Evolutionary conservation across 495 filamentous ascomycete genomes (phyloP).

Genomic region (Penicillium samsonianum): DNA sequence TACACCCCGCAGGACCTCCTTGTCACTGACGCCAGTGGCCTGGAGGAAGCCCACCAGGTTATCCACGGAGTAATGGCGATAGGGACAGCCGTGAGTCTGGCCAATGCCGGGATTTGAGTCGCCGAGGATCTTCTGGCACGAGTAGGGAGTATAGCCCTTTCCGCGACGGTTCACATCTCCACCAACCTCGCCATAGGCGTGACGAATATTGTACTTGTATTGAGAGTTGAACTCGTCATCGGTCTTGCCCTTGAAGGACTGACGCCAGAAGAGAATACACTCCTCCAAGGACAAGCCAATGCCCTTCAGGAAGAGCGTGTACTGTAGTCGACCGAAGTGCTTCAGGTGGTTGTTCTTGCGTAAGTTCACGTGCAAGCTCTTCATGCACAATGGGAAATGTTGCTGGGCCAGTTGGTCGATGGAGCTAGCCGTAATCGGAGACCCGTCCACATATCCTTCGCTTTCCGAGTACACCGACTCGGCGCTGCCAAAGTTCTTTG

Average conservation of each 20-base stretch:
- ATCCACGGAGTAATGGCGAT: slow-evolving; percentile 85
- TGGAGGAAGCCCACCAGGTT: slow-evolving; percentile 78
- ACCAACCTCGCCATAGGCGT: slow-evolving; percentile 92
- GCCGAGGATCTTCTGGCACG: slow-evolving; percentile 90
- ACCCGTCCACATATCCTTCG: slow-evolving; percentile 60
- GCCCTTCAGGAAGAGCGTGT: slow-evolving; percentile 96
- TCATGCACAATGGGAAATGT: slow-evolving; percentile 96
- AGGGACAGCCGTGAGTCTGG: slow-evolving; percentile 92
- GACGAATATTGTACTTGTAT: slow-evolving; percentile 94
- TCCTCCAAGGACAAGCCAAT: slow-evolving; percentile 91
- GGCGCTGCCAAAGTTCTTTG: slow-evolving; percentile 88
- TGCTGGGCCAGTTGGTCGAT: slow-evolving; percentile 81
- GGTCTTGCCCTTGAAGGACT: slow-evolving; percentile 75
- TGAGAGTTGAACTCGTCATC: slow-evolving; percentile 95
- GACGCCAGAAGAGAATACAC: slow-evolving; percentile 92
- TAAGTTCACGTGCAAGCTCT: slow-evolving; percentile 78
- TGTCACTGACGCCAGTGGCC: slow-evolving; percentile 72
- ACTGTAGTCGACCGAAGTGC: slow-evolving; percentile 92
- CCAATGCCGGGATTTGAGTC: slow-evolving; percentile 82
- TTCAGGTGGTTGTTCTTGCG: slow-evolving; percentile 86
- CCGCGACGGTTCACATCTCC: slow-evolving; percentile 85
- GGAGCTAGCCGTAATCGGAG: slow-evolving; percentile 72
- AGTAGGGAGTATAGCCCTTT: slow-evolving; percentile 83
- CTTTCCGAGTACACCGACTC: slow-evolving; percentile 72
- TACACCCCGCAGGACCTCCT: slow-evolving; percentile 74